A percentile compares a stretch with the other conserved stretches of the same genome.
Evolutionary conservation across 2,329 filamentous ascomycete species (phyloP).

Genomic region (Pseudocercospora pini-densiflorae): DNA sequence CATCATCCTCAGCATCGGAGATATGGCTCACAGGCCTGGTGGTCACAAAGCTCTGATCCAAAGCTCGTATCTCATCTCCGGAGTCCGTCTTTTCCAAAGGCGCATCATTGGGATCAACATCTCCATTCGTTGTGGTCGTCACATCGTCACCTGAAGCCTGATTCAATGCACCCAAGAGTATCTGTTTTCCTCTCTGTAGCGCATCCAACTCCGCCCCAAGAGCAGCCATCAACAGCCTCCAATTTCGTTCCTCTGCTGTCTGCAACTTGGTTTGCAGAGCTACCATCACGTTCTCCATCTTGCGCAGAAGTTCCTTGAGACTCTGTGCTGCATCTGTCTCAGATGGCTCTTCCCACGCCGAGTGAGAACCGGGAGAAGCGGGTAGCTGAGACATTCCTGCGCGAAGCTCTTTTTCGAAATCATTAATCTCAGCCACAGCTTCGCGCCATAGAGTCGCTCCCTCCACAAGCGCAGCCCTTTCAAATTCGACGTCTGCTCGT

Average conservation of each 20-base stretch:
- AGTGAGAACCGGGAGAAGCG: constrained; percentile 29
- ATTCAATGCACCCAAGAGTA: constrained; percentile 54
- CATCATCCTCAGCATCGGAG: constrained; percentile 44
- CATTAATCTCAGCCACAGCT: constrained; percentile 61
- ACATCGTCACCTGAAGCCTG: constrained; percentile 11
- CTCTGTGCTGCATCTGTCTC: constrained; percentile 13
- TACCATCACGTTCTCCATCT: constrained; percentile 62
- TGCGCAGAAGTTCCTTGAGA: constrained; percentile 47
- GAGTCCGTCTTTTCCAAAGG: constrained; percentile 19
- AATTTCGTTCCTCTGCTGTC: constrained; percentile 64
- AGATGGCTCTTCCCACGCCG: constrained; percentile 36
- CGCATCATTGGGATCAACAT: constrained; percentile 17
- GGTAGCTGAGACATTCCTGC: constrained; percentile 54
- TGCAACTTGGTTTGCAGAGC: constrained; percentile 61
- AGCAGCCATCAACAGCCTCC: constrained; percentile 76
- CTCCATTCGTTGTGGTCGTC: neutral
- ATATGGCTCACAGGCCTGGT: constrained; percentile 30
- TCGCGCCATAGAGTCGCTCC: constrained; percentile 70
- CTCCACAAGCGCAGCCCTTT: constrained; percentile 68
- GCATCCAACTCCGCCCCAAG: constrained; percentile 75
- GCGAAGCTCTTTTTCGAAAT: constrained; percentile 69
- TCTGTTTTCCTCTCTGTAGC: constrained; percentile 62
- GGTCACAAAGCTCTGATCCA: constrained; percentile 41
- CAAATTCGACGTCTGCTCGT: constrained; percentile 62
- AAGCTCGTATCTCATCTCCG: constrained; percentile 35